Conservation (phyloP, 2,329 filamentous ascomycete genomes). For the Pseudogymnoascus sp. region DNA sequence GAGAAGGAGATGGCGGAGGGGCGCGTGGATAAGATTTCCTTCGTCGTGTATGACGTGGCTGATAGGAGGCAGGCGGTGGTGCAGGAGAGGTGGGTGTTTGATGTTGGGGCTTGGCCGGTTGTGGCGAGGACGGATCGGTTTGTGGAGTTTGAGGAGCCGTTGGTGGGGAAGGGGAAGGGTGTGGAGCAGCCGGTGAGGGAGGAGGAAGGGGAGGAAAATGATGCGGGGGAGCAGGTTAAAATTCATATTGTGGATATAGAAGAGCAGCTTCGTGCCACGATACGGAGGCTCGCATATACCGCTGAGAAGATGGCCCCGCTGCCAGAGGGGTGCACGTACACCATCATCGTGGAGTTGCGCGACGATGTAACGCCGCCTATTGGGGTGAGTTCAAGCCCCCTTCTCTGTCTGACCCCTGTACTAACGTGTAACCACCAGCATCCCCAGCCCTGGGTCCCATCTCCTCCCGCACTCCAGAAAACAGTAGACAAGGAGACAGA, state of each 20-base stretch:
- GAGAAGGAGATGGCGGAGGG: constrained; percentile 52
- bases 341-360: constrained; percentile 65
- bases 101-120: constrained; percentile 33
- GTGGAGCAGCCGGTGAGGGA: constrained; percentile 1
- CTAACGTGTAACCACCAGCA: constrained; percentile 34
- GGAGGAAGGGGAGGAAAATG: constrained; percentile 11
- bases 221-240: constrained; percentile 14
- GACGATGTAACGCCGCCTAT: constrained; percentile 47
- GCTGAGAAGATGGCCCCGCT: constrained; percentile 50
- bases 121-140: constrained; percentile 29
- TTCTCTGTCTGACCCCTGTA: constrained; percentile 1
- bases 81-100: constrained; percentile 37
- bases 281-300: constrained; percentile 55
- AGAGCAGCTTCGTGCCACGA: constrained; percentile 63
- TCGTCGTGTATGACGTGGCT: constrained; percentile 31
- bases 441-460: constrained; percentile 55
- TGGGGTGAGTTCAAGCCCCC: constrained; percentile 37
- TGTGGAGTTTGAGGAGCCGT: constrained; percentile 29
- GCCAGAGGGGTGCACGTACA: constrained; percentile 63
- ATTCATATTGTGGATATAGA: constrained; percentile 56
- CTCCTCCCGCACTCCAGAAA: constrained; percentile 34
- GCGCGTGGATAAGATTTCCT: constrained; percentile 29
- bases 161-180: constrained; percentile 12
- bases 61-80: constrained; percentile 23
- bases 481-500: constrained; percentile 27